Evolutionary conservation across 768 basidiomycete genomes (phyloP), one percentile per base, ranked within the genome.

Genomic region (Amanita brunnescens): DNA sequence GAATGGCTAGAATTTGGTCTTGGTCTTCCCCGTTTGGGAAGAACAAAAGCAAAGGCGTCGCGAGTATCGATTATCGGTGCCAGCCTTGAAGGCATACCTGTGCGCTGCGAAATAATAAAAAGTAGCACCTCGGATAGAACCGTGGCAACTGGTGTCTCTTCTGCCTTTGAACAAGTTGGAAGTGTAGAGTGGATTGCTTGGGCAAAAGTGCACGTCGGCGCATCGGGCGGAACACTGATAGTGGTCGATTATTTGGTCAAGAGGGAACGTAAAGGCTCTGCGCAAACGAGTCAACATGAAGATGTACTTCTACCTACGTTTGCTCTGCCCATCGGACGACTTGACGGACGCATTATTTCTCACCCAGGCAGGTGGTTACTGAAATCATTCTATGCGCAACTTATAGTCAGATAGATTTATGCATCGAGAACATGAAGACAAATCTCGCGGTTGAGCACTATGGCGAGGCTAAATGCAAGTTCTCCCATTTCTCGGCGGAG

Each of bases 1-100:
- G 84, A 83, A 45, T 85, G 79, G 80, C 68, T 90, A 16, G 86
- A 88, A 62, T 88, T 90, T 58, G 86, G 85, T 23, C 68, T 90
- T 44, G 80, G 55, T 38, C 49, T 57, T 26, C 58, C 60, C 21
- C 34, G 61, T 45, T 54, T 63, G 21, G 48, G 55, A 10, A 48
- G 45, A 43, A 71, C 65, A 49, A 71, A 83, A 43, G 73, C 81
- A 13, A 40, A 18, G 24, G 29, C 14, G 9, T 23, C 49, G 14
- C 18, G 18, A 23, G n/a, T 51, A 23, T 51, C 50, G 12, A 71
- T 86, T 44, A 69, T 79, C 43, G 76, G 72, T 55, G 82, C 77
- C 33, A 85, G 75, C 56, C 61, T 85, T 39, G 82, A 85, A 48
- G 84, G 83, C 14, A 70, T 83, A 9, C 77, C 85, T 12, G 79